Evolutionary conservation across 441 rosid genomes (phyloP), one percentile per base, ranked within the genome.

Genomic region (Codiaeum variegatum): DNA sequence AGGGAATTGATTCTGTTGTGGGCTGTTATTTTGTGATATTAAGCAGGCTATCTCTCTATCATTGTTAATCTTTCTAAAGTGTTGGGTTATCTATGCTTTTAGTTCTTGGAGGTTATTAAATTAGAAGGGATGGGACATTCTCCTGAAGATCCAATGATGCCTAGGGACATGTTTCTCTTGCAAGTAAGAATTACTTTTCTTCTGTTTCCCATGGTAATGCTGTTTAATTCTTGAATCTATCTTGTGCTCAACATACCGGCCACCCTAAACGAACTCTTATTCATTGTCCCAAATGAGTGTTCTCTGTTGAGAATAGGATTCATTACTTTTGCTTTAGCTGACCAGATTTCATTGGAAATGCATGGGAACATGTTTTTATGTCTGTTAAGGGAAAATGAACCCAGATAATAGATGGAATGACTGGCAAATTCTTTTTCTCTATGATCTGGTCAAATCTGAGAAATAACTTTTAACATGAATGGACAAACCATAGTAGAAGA

Each of bases 41-140:
- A 29, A 28, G 44, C 1, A 21, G 29, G 46, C 5, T 16, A 6
- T 61, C 73, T 58, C 26, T 66, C 42, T 15, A 28, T 58, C 28
- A 3, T 62, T 70, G 26, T 42, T 51, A 10, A 6, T 51, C 19
- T 66, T 32, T 28, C 15, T 68, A n/a, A 58, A 15, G 31, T n/a
- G 19, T 18, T 54, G 28, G 44, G 42, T 56, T 51, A 5, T 55
- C 16, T 66, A 3, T 72, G 28, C 9, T 67, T 67, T 62, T 81
- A 95, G 99, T 87, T 87, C 79, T 78, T 95, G 88, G 99, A 95
- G 83, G 96, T 95, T 72, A 87, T 95, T 66, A 95, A 92, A 76
- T 69, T 95, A 71, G 99, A 92, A 82, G 96, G 99, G 54, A 82
- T 87, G 65, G 86, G 85, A 58, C 92, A 90, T 76, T 85, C 92